These are phyloP conservation scores for Calonectria leucothoes DNA, from an alignment of 2,329 filamentous ascomycete species.

Conservation along the genomic window DNA sequence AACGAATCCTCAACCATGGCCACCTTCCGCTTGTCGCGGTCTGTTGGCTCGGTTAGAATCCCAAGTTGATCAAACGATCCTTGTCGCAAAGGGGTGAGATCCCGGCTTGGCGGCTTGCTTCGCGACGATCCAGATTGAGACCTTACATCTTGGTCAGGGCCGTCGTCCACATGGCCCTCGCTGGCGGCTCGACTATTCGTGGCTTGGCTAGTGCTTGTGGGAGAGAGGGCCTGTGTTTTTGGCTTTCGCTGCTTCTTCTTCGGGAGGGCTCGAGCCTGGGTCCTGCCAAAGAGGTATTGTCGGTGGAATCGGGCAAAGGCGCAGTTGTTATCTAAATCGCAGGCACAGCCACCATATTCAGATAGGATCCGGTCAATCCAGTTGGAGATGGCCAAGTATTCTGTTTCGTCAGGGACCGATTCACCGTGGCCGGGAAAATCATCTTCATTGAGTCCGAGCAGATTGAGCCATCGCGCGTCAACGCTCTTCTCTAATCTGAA, in stretches of 20 bases:
- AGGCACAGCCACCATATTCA: slow-evolving; percentile 84
- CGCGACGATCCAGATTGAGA: slow-evolving; percentile 61
- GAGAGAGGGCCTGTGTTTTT: slow-evolving; percentile 68
- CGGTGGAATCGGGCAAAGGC: slow-evolving; percentile 73
- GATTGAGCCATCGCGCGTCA: slow-evolving; percentile 65
- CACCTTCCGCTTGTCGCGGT: slow-evolving; percentile 75
- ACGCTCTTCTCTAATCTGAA: slow-evolving; percentile 70
- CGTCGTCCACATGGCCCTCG: slow-evolving; percentile 69
- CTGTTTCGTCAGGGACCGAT: slow-evolving; percentile 67
- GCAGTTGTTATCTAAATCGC: slow-evolving; percentile 72
- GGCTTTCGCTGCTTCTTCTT: slow-evolving; percentile 68
- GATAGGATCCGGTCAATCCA: slow-evolving; percentile 79
- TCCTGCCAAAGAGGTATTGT: slow-evolving; percentile 62
- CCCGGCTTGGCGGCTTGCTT: slow-evolving; percentile 75
- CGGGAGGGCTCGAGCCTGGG: slow-evolving; percentile 51
- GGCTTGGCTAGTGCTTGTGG: slow-evolving; percentile 71
- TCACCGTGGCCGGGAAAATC: slow-evolving; percentile 61
- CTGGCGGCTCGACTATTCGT: slow-evolving; percentile 74
- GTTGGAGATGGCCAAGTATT: slow-evolving; percentile 69
- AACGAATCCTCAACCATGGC: slow-evolving; percentile 74
- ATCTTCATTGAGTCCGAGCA: slow-evolving; percentile 73
- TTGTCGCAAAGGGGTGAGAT: slow-evolving; percentile 71
- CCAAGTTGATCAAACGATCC: slow-evolving; percentile 70
- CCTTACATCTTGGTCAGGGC: slow-evolving; percentile 62
- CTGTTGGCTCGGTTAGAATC: slow-evolving; percentile 72